Conservation (phyloP, 1,284 basidiomycete species). For the Apiotrichum porosum region DNA sequence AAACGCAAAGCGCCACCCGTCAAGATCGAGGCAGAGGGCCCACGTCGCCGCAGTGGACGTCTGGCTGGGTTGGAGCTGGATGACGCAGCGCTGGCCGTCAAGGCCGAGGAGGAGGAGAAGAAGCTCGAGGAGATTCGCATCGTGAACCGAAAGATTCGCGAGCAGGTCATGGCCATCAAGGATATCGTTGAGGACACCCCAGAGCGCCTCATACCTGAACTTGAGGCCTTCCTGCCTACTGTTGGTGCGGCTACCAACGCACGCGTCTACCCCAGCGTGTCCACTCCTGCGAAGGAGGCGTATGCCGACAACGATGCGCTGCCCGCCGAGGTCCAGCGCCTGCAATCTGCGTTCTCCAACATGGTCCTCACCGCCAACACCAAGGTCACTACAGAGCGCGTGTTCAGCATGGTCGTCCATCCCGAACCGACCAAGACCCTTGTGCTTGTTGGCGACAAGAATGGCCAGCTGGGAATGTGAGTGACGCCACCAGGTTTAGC, state of each 20-base stretch:
- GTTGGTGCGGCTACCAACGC: neutral
- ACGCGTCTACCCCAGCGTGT: neutral
- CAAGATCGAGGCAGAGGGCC: constrained; percentile 22
- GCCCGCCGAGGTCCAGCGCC: constrained; percentile 23
- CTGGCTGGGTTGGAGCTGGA: constrained; percentile 41
- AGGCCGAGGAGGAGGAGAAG: constrained; percentile 29
- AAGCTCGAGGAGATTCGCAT: constrained; percentile 33
- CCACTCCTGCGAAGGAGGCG: constrained; percentile 13
- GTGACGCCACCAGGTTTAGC: constrained; percentile 13
- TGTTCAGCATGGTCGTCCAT: constrained; percentile 51
- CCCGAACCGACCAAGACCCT: constrained; percentile 48
- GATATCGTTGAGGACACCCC: constrained; percentile 36
- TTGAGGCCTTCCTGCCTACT: constrained; percentile 9
- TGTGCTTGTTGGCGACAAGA: constrained; percentile 51
- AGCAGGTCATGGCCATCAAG: constrained; percentile 33
- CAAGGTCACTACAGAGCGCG: constrained; percentile 48
- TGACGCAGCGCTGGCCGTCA: constrained; percentile 27
- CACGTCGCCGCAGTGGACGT: constrained; percentile 34
- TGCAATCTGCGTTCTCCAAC: constrained; percentile 33
- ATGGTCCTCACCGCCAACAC: constrained; percentile 41
- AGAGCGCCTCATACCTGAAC: constrained; percentile 15
- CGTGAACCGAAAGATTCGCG: constrained; percentile 29
- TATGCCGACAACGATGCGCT: constrained; percentile 23
- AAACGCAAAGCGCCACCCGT: constrained; percentile 3
- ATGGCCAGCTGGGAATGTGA: constrained; percentile 49